Conservation (phyloP, 1,284 basidiomycete genomes). For the Tausonia pullulans region DNA sequence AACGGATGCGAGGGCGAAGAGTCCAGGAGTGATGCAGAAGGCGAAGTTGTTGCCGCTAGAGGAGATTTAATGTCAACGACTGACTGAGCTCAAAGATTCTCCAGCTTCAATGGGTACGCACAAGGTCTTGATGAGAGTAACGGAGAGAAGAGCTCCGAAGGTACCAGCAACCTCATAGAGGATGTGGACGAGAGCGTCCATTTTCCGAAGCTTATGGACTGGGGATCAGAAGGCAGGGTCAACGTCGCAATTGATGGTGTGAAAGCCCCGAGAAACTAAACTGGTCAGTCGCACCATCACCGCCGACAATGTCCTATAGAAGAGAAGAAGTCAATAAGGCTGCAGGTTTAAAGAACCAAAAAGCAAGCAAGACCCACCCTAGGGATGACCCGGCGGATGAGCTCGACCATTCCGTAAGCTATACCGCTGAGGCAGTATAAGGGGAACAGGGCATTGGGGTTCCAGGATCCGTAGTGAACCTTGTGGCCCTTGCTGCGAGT, state of each 20-base stretch:
- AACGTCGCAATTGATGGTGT: not conserved
- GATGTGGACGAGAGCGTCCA: slow-evolving; percentile 34
- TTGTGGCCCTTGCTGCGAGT: slow-evolving; percentile 13
- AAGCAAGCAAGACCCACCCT: slow-evolving; percentile 1
- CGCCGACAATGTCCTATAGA: slow-evolving; percentile 23
- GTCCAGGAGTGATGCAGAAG: slow-evolving; percentile 27
- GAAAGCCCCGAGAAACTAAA: not conserved
- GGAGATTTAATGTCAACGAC: not conserved
- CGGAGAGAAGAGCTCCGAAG: slow-evolving; percentile 32
- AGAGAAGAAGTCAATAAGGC: not conserved
- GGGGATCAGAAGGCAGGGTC: not conserved
- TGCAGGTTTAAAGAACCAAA: not conserved
- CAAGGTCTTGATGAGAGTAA: slow-evolving; percentile 29
- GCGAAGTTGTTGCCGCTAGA: slow-evolving; percentile 31
- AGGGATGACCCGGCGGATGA: slow-evolving; percentile 33
- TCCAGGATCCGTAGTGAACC: slow-evolving; percentile 29
- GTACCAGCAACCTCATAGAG: slow-evolving; percentile 35
- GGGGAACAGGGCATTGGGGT: slow-evolving; percentile 30
- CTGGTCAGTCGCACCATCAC: slow-evolving; percentile 6
- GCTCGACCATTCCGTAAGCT: slow-evolving; percentile 32
- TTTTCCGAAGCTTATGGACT: slow-evolving; percentile 25
- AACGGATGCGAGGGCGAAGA: slow-evolving; percentile 25
- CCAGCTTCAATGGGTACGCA: not conserved
- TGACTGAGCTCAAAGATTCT: too few relatives aligned
- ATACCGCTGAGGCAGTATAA: slow-evolving; percentile 29